A percentile compares a stretch with the other conserved stretches of the same genome.
Conservation (phyloP, 129 eudicot genomes). For the Silybum marianum region DNA sequence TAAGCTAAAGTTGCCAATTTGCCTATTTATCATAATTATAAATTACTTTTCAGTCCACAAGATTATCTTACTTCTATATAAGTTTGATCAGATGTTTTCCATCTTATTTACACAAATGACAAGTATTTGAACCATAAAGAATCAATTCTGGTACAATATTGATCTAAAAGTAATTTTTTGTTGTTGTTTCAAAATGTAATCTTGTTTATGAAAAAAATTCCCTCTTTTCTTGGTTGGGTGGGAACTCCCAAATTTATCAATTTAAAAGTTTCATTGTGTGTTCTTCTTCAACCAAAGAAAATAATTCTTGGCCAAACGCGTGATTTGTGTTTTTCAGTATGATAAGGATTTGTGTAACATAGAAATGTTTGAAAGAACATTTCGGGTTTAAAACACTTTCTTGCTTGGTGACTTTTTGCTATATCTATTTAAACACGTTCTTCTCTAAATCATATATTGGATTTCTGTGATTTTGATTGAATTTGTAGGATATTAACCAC, state of each 20-base stretch:
- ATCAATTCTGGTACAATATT: neutral
- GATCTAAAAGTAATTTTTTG: neutral
- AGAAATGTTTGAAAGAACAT: neutral
- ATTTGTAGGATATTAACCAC: constrained; percentile 54
- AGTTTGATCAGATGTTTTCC: neutral
- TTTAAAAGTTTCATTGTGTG: neutral
- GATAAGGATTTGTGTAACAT: neutral
- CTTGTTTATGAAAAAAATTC: neutral
- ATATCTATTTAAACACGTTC: neutral
- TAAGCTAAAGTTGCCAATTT: neutral
- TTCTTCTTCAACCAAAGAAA: too few species aligned
- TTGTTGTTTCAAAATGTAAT: neutral
- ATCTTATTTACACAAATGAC: neutral
- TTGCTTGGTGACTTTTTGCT: neutral
- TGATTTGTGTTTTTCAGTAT: neutral
- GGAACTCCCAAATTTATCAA: neutral
- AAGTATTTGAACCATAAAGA: neutral
- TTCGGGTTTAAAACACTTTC: neutral
- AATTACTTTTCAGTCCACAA: neutral
- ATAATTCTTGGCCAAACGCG: neutral
- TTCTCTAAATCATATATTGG: neutral
- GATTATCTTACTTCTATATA: neutral
- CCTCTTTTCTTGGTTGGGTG: neutral
- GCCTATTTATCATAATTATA: neutral
- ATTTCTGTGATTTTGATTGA: neutral